These are phyloP conservation scores for Teunomyces barrocoloradensis DNA, from an alignment of 805 yeast species.

Conservation along the genomic window DNA sequence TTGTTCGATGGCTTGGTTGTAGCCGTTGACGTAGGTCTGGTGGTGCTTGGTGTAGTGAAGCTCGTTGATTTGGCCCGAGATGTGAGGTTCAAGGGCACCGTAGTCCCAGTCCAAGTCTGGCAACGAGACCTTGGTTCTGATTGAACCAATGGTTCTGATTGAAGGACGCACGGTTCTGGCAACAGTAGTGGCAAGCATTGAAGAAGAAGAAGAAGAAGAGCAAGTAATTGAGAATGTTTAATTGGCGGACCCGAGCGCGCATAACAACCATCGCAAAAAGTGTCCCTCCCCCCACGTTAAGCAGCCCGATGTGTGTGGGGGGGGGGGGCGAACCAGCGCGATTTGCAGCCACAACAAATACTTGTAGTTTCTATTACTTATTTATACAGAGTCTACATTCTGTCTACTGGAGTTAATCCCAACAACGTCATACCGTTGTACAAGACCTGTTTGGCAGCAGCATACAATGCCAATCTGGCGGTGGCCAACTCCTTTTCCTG, in stretches of 20 bases:
- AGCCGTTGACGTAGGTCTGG: slow-evolving; percentile 86
- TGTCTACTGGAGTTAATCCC: slow-evolving; percentile 96
- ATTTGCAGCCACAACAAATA: too few species aligned
- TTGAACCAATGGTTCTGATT: slow-evolving; percentile 8
- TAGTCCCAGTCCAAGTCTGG: slow-evolving; percentile 85
- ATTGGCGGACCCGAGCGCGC: slow-evolving; percentile 8
- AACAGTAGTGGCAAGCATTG: slow-evolving; percentile 4
- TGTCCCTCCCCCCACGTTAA: too few species aligned
- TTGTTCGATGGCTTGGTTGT: slow-evolving; percentile 75
- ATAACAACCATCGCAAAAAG: neutral
- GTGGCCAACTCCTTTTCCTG: slow-evolving; percentile 82
- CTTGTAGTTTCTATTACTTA: too few species aligned
- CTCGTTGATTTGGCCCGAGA: slow-evolving; percentile 84
- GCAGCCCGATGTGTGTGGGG: too few species aligned
- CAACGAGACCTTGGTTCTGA: slow-evolving; percentile 66
- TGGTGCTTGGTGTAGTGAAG: slow-evolving; percentile 88
- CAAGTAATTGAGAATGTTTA: neutral
- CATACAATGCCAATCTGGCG: slow-evolving; percentile 89
- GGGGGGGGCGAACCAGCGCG: too few species aligned
- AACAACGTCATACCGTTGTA: slow-evolving; percentile 85
- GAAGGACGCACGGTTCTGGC: slow-evolving; percentile 1
- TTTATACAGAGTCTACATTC: slow-evolving; percentile 62
- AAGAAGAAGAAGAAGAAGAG: neutral
- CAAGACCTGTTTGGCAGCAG: slow-evolving; percentile 85
- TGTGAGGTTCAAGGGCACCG: slow-evolving; percentile 81